Base-by-base conservation (phyloP, 1,284 basidiomycete species). In the Ceratobasidium sp. region DNA sequence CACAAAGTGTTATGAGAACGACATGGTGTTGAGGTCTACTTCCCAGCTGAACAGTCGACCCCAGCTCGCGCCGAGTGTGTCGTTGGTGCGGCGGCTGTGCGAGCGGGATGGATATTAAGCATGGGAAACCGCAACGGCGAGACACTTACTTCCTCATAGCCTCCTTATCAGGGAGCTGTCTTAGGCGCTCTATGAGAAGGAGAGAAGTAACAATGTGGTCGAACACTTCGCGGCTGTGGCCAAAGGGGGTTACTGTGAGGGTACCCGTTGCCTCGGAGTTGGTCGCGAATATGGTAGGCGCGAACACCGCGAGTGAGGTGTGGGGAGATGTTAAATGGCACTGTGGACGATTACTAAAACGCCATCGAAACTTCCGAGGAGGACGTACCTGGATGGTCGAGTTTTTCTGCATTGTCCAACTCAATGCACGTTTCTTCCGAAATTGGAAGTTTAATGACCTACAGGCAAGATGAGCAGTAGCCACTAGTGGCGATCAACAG, bases 401-500 rank as follows among this genome's bases (percentile, higher is more conserved):
- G 31, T 69, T 69, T 24, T 69, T 69, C 37, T 69, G 65, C 65
- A 69, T 69, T 2, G 65, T 56, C 65, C 65, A 69, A 9, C 22
- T 69, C 16, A 69, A 22, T 31, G 65, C 51, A 13, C 65, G 49
- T 29, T 69, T 69, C 34, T 69, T 69, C 51, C 65, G 56, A 37
- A 69, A 69, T 51, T 69, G 65, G 53, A 69, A 69, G 22, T 69
- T 69, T 43, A 69, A 49, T 24, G 65, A 69, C 11, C 65, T 69
- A 43, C 14, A 16, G 6, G 7, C 34, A 24, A 37, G 37, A 54
- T 58, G 13, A 54, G 31, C 2, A 5, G 39, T 51, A 43, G 49
- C n/a, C 37, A 22, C 16, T 19, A 16, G 22, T 41, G 22, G 11
- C 9, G 24, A 16, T 51, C 5, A 58, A 19, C 43, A 1, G 24